A percentile compares a stretch with the other conserved stretches of the same genome.
These are phyloP conservation scores for Stagonosporopsis chrysanthemi DNA, from an alignment of 2,329 filamentous ascomycete genomes.

Conservation along the genomic window DNA sequence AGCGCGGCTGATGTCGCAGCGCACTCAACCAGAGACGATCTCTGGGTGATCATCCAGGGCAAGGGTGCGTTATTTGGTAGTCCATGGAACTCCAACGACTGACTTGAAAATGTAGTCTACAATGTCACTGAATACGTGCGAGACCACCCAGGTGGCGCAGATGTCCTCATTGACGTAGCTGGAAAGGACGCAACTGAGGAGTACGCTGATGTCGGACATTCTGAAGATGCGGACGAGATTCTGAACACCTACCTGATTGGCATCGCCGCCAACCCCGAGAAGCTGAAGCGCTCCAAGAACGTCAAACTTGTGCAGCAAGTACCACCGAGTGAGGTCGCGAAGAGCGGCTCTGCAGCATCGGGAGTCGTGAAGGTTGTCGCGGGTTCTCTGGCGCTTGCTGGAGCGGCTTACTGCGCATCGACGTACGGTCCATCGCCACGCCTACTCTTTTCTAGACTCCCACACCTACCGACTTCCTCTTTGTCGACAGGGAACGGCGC, in stretches of 20 bases:
- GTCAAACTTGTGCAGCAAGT: slow-evolving; percentile 50
- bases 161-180: slow-evolving; percentile 52
- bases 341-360: slow-evolving; percentile 11
- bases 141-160: slow-evolving; percentile 62
- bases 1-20: slow-evolving; percentile 57
- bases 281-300: slow-evolving; percentile 35
- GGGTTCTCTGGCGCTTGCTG: slow-evolving; percentile 20
- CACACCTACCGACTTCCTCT: slow-evolving; percentile 10
- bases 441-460: slow-evolving; percentile 15
- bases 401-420: slow-evolving; percentile 20
- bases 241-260: slow-evolving; percentile 47
- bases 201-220: slow-evolving; percentile 57
- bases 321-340: slow-evolving; percentile 1
- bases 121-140: slow-evolving; percentile 64
- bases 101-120: slow-evolving; percentile 57
- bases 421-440: slow-evolving; percentile 20
- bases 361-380: slow-evolving; percentile 17
- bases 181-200: slow-evolving; percentile 53
- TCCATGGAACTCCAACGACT: neutral
- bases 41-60: slow-evolving; percentile 62
- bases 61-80: slow-evolving; percentile 40
- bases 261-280: slow-evolving; percentile 21
- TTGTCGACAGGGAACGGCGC: slow-evolving; percentile 15
- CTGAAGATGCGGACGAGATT: slow-evolving; percentile 55
- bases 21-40: slow-evolving; percentile 57